Evolutionary conservation across 116 monocot species (phyloP).

Genomic region (Dioscorea cayenensis): DNA sequence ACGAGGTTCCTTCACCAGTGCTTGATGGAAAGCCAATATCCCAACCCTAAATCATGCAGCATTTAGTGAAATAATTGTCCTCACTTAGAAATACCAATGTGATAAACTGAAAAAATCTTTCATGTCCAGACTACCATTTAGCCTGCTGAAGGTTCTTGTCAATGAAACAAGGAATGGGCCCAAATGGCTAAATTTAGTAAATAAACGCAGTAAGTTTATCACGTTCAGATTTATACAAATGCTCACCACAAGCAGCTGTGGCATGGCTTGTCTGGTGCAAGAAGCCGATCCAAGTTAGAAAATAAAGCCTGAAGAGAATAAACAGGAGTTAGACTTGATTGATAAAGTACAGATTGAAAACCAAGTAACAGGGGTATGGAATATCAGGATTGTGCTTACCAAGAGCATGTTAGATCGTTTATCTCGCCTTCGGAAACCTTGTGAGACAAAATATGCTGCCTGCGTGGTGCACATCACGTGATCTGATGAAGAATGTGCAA

Average conservation of each 20-base stretch:
- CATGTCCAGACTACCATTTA: neutral
- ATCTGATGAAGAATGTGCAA: slow-evolving; percentile 15
- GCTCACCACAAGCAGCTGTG: slow-evolving; percentile 83
- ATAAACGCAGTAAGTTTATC: neutral
- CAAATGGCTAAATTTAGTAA: neutral
- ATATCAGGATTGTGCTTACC: slow-evolving; percentile 33
- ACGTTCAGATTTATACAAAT: neutral
- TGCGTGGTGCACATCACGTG: slow-evolving; percentile 26
- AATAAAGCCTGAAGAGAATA: slow-evolving; percentile 61
- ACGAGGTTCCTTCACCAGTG: slow-evolving; percentile 43
- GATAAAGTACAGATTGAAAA: neutral
- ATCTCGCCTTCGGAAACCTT: slow-evolving; percentile 82
- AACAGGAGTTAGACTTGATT: neutral
- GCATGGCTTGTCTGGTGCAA: slow-evolving; percentile 87
- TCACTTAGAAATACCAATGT: neutral
- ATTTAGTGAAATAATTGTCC: neutral
- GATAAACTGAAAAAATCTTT: neutral
- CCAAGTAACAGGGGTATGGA: neutral
- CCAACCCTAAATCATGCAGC: slow-evolving; percentile 35
- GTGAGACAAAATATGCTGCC: slow-evolving; percentile 96
- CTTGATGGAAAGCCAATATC: slow-evolving; percentile 86
- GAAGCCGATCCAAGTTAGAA: slow-evolving; percentile 71
- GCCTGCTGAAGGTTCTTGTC: too few relatives aligned
- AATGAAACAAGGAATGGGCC: too few relatives aligned
- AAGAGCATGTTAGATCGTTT: slow-evolving; percentile 80